Conservation (phyloP, 768 basidiomycete species). For the Melanogaster broomeanus region DNA sequence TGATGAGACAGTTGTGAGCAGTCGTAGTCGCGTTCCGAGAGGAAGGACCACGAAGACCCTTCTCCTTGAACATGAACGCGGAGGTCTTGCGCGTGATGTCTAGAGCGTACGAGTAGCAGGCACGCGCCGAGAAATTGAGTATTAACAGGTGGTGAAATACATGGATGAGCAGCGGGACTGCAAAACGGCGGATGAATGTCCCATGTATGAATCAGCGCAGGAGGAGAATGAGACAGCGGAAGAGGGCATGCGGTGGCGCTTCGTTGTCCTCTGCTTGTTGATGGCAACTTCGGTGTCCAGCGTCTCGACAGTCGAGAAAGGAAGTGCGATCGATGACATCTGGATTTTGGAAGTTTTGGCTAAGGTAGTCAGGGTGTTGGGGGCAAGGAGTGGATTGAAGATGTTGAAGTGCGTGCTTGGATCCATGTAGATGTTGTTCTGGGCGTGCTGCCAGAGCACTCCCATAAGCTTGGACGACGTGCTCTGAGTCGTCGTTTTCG, state of each 20-base stretch:
- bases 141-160: conserved; percentile 52
- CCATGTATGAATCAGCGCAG: conserved; percentile 61
- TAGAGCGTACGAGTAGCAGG: conserved; percentile 43
- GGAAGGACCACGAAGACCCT: conserved; percentile 17
- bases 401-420: conserved; percentile 32
- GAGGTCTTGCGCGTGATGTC: conserved; percentile 53
- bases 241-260: conserved; percentile 74
- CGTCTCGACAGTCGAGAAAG: too few relatives aligned
- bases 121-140: too few relatives aligned
- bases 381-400: conserved; percentile 61
- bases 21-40: conserved; percentile 19
- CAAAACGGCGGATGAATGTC: conserved; percentile 54
- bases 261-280: conserved; percentile 46
- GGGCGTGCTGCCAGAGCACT: conserved; percentile 39
- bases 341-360: conserved; percentile 53
- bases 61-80: conserved; percentile 58
- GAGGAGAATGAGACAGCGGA: too few relatives aligned
- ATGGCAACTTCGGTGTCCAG: conserved; percentile 40
- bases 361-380: conserved; percentile 71
- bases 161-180: conserved; percentile 65
- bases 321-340: conserved; percentile 46
- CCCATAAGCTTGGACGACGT: too few relatives aligned
- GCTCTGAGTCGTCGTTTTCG: too few relatives aligned
- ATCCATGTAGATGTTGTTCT: conserved; percentile 26
- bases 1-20: conserved; percentile 52